Evolutionary conservation across 371 early-diverging fungal species (phyloP), one percentile per base, ranked within the genome.

Genomic region (Apophysomyces ossiformis): DNA sequence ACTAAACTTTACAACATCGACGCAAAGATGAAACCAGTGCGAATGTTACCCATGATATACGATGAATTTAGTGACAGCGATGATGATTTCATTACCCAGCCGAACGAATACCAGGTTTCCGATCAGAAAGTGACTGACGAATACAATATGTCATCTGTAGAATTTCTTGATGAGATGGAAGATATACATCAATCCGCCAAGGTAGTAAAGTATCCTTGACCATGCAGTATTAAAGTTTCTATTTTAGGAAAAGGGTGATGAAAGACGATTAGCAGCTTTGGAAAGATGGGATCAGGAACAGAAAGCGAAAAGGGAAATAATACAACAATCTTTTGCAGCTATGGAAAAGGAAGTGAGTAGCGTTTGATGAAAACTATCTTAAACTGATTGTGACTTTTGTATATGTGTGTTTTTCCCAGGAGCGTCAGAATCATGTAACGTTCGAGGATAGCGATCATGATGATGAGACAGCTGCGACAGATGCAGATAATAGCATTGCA

Each of bases 1-100:
- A 84, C 81, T 36, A 91, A 89, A 58, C 69, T 93, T 5, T 86
- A 83, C 64, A 83, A 86, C 18, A 72, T 81, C 36, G 70, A 66
- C 21, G 84, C 76, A 3, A 66, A 70, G 4, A 74, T 83, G 72
- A 88, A 87, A 43, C 69, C 78, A 36, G 69, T 75, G 18, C 44
- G 57, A 12, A 64, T 78, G 7, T 64, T 89, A 50, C 69, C 72
- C 15, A 82, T 78, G 73, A 69, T 70, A 44, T 86, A 87, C 59
- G 76, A 84, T 39, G 69, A 77, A 38, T 61, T 71, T 39, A 66
- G 4, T 65, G 70, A 43, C 37, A 54, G 37, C 7, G 72, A 83
- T 46, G 72, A 83, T 46, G 68, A 70, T 36, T 63, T 61, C 6
- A 44, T 54, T 7, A 72, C 74, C 9, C 59, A 64, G 5, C 50